Base-by-base conservation (phyloP, 106 monocot genomes). In the Dioscorea alata region DNA sequence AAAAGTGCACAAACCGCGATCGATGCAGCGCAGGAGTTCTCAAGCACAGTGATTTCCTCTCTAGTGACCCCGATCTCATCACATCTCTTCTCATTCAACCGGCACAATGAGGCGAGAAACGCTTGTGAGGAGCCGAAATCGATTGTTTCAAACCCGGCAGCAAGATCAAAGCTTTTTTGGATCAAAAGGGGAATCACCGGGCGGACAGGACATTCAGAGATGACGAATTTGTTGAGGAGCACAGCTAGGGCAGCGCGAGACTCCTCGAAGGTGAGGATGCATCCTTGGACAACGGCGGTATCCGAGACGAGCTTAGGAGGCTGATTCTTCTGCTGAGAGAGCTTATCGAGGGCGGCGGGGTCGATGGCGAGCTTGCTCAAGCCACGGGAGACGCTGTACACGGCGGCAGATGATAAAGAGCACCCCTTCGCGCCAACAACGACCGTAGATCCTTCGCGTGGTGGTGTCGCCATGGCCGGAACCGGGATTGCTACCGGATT, bases 241-340 rank as follows among this genome's bases (percentile, higher is more conserved):
- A 97, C 89, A 31, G 64, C 80, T 48, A 92, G 80, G 23, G 88
- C 72, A 13, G 92, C 89, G 21, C 92, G 92, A 4, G 92, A 74
- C 57, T 79, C 74, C 18, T 78, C 82, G 6, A 20, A 7, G 31
- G 82, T 9, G 19, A 77, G 67, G 23, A 56, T 69, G 22, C 77
- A 50, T 35, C 62, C 66, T 19, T 23, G 9, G 28, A 48, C 24
- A 22, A 60, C 23, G 48, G 59, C 16, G 7, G 50, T 22, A 7
- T 60, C 21, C 10, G 32, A 54, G 69, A 28, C 57, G 31, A 19
- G 48, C 4, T 1, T 19, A 50, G 12, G 78, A 62, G 56, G 50
- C 12, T 51, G 70, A 33, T 51, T 50, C 23, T 60, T 66, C 61
- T 31, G 33, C 21, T 74, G 76, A 18, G 84, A 79, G 75, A 91